phyloP scores from a whole-genome alignment of 2,329 filamentous ascomycete species.

The Xylaria sp. region DNA sequence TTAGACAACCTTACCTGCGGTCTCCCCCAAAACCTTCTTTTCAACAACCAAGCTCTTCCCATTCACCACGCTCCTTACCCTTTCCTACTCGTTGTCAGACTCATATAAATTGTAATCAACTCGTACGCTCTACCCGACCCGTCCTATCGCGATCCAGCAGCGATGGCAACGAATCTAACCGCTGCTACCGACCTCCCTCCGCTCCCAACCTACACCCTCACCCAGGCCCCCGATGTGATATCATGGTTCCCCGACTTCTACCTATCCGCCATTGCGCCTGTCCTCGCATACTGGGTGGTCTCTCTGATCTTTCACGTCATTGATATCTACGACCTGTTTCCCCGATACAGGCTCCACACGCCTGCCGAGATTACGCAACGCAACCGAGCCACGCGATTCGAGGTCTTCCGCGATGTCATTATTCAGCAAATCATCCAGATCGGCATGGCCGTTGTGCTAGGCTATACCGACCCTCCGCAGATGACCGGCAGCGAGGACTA shows the following conservation, averaged over 20 bases:
- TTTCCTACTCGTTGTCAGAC: conserved; percentile 34
- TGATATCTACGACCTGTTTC: conserved; percentile 85
- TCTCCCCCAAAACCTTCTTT: conserved; percentile 27
- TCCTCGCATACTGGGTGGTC: conserved; percentile 87
- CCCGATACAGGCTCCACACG: conserved; percentile 93
- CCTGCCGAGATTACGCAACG: conserved; percentile 88
- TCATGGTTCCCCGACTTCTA: conserved; percentile 84
- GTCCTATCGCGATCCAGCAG: conserved; percentile 33
- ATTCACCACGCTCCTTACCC: conserved; percentile 35
- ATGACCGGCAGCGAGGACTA: conserved; percentile 82
- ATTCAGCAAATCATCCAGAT: conserved; percentile 93
- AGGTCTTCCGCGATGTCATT: conserved; percentile 90
- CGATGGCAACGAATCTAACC: conserved; percentile 62
- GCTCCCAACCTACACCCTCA: conserved; percentile 82
- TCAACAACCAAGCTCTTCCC: conserved; percentile 20
- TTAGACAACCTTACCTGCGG: conserved; percentile 7
- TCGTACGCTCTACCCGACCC: conserved; percentile 15
- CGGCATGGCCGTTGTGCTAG: conserved; percentile 72
- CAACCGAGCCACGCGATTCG: conserved; percentile 85
- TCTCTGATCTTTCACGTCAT: conserved; percentile 89
- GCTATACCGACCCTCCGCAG: conserved; percentile 77
- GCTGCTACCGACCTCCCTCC: conserved; percentile 77
- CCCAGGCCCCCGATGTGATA: conserved; percentile 75
- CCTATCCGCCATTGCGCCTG: conserved; percentile 77
- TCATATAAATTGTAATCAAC: conserved; percentile 40